Base-by-base conservation (phyloP, 208 protist species). In the Acanthamoeba polyphaga region DNA sequence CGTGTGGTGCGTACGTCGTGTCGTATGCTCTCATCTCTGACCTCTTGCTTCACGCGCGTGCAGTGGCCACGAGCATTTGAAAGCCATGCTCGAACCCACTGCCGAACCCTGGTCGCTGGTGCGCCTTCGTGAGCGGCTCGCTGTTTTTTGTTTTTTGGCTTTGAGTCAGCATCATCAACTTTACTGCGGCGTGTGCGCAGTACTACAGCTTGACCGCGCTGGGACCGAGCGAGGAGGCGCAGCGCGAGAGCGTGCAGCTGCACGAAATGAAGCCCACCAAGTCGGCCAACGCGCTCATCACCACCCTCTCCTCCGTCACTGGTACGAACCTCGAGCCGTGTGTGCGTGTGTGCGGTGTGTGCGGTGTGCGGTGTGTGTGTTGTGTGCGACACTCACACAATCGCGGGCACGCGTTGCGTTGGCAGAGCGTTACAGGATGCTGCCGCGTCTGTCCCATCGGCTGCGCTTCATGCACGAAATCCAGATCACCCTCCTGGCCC, bases 401-500 rank as follows among this genome's bases (percentile, higher is more conserved):
- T 13, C 9, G 4, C 1, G 10, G 17, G 29, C 43, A 46, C 43
- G 43, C 43, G 3, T 46, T 46, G 43, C 43, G 43, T 55, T 1
- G 10, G 29, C 46, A 85, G 80, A 88, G 80, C 43, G 80, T 17
- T 88, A 88, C 51, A 19, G 80, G 27, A 88, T 88, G 80, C 80
- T 88, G 19, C 80, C 80, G 22, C 51, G 53, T 15, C 15, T 88
- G 46, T 64, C 51, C 12, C 46, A 88, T 60, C 22, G 80, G 3
- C 80, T 88, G 12, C 53, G 53, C 27, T 88, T 88, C 51, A 64
- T 88, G 53, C 38, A 88, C 80, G 51, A 88, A 5, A 62, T 88
- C 29, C 80, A 88, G 34, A 88, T 88, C 38, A 55, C 80, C 34
- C 34, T 88, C n/a, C 34, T 88, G 27, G 70, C 70, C 34, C 70